Conservation (phyloP, 805 yeast species). For the Geotrichum ghanense region DNA sequence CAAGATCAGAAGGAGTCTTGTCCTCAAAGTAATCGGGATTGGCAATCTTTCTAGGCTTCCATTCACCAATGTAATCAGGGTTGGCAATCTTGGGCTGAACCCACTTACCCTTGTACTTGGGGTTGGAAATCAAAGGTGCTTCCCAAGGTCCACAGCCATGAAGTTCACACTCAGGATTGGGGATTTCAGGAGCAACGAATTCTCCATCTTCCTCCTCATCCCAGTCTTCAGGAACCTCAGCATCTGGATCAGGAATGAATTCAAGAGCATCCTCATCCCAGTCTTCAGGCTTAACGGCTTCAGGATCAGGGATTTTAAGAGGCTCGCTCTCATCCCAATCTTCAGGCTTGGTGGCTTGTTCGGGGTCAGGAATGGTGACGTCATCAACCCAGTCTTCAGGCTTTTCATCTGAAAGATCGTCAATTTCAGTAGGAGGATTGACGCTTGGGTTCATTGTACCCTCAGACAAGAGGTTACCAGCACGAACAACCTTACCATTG, state of each 20-base stretch:
- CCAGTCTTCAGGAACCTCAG: constrained; percentile 67
- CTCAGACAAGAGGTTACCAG: constrained; percentile 55
- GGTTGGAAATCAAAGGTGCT: constrained; percentile 56
- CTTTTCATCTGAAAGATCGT: constrained; percentile 43
- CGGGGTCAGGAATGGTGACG: constrained; percentile 56
- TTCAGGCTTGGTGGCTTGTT: constrained; percentile 52
- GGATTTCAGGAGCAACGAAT: constrained; percentile 62
- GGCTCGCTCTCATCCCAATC: constrained; percentile 79
- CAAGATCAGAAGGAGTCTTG: constrained; percentile 43
- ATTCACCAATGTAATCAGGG: constrained; percentile 69
- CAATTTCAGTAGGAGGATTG: constrained; percentile 53
- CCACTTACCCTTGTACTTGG: constrained; percentile 73
- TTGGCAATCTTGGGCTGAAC: constrained; percentile 52
- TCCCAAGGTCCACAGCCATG: constrained; percentile 68
- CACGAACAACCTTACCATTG: constrained; percentile 61
- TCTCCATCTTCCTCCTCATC: constrained; percentile 83
- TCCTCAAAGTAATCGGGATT: constrained; percentile 66
- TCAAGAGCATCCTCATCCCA: constrained; percentile 63
- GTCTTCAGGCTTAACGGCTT: constrained; percentile 54
- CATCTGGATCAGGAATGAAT: constrained; percentile 56
- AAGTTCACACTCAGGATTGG: constrained; percentile 60
- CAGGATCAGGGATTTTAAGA: constrained; percentile 51
- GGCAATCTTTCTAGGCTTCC: constrained; percentile 54
- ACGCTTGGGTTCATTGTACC: constrained; percentile 52
- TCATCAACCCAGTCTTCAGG: constrained; percentile 82